Conservation (phyloP, 2,329 filamentous ascomycete genomes). For the Onygenales sp. region DNA sequence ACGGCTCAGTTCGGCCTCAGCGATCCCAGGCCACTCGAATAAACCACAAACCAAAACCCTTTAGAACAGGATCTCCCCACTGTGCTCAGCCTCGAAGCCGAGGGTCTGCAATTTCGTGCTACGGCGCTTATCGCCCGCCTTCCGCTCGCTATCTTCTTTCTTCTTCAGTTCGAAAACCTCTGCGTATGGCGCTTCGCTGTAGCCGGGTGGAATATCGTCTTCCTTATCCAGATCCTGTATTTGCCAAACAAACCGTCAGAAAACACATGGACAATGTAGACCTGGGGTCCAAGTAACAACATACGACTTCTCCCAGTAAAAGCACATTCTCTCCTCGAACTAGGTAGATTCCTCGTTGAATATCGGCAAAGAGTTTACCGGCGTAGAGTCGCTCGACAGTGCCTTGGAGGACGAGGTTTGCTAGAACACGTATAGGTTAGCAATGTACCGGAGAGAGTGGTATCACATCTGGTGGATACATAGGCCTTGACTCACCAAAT, state of each 20-base stretch:
- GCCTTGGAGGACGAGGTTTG: constrained; percentile 89
- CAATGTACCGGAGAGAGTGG: constrained; percentile 1
- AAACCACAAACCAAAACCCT: not conserved
- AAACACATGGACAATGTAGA: not conserved
- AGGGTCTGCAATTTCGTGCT: constrained; percentile 62
- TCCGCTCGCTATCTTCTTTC: constrained; percentile 59
- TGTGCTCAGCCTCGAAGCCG: constrained; percentile 81
- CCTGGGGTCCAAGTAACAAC: constrained; percentile 10
- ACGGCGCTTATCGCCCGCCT: constrained; percentile 62
- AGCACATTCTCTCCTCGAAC: constrained; percentile 96
- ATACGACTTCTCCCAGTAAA: constrained; percentile 77
- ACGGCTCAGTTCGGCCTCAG: no score
- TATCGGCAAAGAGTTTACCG: constrained; percentile 67
- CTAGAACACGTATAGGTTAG: constrained; percentile 37
- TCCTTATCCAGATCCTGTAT: constrained; percentile 82
- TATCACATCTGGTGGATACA: not conserved
- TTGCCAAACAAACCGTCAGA: not conserved
- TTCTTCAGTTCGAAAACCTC: constrained; percentile 65
- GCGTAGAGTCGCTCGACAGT: constrained; percentile 84
- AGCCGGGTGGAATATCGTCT: constrained; percentile 68
- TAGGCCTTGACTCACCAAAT: constrained; percentile 58
- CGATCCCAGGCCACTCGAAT: not conserved
- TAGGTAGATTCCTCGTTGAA: constrained; percentile 77
- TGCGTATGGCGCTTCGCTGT: constrained; percentile 56
- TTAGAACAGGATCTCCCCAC: constrained; percentile 64